Percentiles rank a stretch among this genome's conserved stretches.
These are phyloP conservation scores for Neurospora sp. DNA, from an alignment of 495 filamentous ascomycete species.

Conservation along the genomic window DNA sequence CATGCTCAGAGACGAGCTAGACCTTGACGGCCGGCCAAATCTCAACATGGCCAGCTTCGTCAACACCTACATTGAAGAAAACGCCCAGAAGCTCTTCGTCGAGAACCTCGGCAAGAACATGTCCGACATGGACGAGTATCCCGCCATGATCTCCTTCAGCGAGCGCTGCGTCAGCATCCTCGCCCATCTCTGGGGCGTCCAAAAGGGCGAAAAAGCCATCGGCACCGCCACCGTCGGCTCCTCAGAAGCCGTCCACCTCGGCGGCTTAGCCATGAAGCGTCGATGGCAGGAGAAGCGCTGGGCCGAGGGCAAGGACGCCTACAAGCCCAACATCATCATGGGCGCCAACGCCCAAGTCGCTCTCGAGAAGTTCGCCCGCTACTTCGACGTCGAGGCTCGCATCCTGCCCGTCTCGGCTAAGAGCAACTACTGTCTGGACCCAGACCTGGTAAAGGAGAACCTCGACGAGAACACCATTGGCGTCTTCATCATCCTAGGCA, in stretches of 20 bases:
- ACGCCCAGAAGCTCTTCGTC: conserved; percentile 53
- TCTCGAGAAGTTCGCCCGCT: conserved; percentile 62
- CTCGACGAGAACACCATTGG: conserved; percentile 75
- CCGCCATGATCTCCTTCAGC: conserved; percentile 63
- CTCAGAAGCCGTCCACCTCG: conserved; percentile 65
- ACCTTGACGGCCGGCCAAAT: conserved; percentile 63
- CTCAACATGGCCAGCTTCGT: conserved; percentile 66
- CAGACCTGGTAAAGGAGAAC: conserved; percentile 51
- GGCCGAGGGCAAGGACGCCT: conserved; percentile 49
- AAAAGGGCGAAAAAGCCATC: conserved; percentile 55
- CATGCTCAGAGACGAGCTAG: conserved; percentile 62
- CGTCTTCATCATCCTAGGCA: conserved; percentile 63
- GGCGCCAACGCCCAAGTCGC: conserved; percentile 70
- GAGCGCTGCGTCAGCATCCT: conserved; percentile 63
- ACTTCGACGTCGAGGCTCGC: conserved; percentile 68
- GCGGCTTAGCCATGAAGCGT: conserved; percentile 69
- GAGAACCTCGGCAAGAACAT: conserved; percentile 63
- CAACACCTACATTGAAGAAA: conserved; percentile 59
- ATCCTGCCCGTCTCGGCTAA: conserved; percentile 57
- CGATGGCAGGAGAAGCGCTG: conserved; percentile 60
- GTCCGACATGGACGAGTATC: conserved; percentile 66
- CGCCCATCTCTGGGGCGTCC: conserved; percentile 57
- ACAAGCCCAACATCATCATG: conserved; percentile 66
- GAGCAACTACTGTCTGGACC: conserved; percentile 53
- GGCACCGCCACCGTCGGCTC: conserved; percentile 66